Evolutionary conservation across 192 early-diverging fungal genomes (phyloP).

Genomic region (Obelidium mucronatum): DNA sequence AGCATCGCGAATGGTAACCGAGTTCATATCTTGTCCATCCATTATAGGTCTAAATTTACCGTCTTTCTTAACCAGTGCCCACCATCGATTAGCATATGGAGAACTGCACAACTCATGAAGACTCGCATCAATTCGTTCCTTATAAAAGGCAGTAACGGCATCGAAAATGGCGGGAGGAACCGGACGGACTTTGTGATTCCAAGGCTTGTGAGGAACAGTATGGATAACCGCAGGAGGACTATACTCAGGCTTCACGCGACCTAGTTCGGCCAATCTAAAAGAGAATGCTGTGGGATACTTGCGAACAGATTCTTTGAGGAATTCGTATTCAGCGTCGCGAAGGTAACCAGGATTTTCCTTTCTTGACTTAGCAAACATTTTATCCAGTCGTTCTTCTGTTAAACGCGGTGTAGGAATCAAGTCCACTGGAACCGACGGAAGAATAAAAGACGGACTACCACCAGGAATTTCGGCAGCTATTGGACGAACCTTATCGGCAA

Average conservation of each 20-base stretch:
- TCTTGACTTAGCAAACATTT: background rate
- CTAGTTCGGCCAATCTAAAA: background rate
- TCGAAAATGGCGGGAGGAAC: background rate
- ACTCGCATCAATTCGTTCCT: background rate
- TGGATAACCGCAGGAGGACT: background rate
- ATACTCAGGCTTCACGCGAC: background rate
- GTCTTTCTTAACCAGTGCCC: background rate
- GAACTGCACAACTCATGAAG: background rate
- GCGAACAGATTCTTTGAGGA: background rate
- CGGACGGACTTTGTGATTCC: background rate
- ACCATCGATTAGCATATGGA: background rate
- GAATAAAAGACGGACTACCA: background rate
- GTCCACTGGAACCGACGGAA: background rate
- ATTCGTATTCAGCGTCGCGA: background rate
- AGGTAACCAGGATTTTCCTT: background rate
- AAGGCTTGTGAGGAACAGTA: slow-evolving; percentile 4
- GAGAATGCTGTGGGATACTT: background rate
- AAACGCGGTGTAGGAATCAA: background rate
- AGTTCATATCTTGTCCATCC: background rate
- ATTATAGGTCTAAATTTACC: background rate
- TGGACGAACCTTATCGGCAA: background rate
- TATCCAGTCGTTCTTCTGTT: slow-evolving; percentile 2
- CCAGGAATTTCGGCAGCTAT: background rate
- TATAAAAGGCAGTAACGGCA: background rate
- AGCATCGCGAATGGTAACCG: background rate